Conservation (phyloP, 306 rosid species). For the Aeschynomene evenia region DNA sequence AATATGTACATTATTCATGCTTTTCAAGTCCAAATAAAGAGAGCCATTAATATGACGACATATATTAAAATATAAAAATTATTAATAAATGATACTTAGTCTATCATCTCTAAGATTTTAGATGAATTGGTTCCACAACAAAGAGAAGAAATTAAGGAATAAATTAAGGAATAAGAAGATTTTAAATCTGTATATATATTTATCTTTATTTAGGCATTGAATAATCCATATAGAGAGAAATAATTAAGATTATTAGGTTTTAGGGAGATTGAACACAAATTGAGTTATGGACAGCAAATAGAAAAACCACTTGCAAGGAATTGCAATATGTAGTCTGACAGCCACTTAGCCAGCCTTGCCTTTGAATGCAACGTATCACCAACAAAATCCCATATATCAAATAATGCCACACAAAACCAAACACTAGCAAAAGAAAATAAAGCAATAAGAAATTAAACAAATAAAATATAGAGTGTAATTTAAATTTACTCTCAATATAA, state of each 20-base stretch:
- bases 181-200: too few species aligned
- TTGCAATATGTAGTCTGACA: neutral
- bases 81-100: too few species aligned
- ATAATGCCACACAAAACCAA: neutral
- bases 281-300: neutral
- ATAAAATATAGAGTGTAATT: neutral
- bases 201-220: neutral
- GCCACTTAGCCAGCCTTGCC: conserved; percentile 31
- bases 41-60: too few species aligned
- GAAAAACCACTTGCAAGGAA: neutral
- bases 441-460: neutral
- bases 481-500: too few species aligned
- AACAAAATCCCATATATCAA: conserved; percentile 45
- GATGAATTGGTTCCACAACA: too few species aligned
- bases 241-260: too few species aligned
- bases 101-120: too few species aligned
- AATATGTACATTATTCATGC: too few species aligned
- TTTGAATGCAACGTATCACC: conserved; percentile 51
- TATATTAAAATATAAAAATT: too few species aligned
- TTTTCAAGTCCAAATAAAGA: too few species aligned
- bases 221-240: neutral
- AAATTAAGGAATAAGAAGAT: neutral
- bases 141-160: too few species aligned
- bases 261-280: neutral
- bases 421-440: too few species aligned